These are phyloP conservation scores for Talaromyces islandicus DNA, from an alignment of 2,329 filamentous ascomycete genomes.

Conservation along the genomic window DNA sequence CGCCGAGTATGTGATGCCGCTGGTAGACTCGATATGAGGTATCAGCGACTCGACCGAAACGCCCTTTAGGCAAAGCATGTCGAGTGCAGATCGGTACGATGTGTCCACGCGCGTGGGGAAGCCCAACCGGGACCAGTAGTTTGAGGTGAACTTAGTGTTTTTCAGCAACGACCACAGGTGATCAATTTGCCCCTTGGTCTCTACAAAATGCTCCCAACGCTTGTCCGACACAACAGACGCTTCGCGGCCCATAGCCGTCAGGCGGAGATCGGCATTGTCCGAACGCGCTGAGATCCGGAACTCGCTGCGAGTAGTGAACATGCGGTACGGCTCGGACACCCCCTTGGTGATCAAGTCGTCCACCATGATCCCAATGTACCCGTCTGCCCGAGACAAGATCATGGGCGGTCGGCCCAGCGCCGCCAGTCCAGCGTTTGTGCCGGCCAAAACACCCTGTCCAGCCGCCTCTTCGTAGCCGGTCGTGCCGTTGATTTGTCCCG, in stretches of 20 bases:
- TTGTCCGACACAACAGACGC: conserved; percentile 73
- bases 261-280: conserved; percentile 85
- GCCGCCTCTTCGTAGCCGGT: conserved; percentile 98
- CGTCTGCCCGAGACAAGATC: conserved; percentile 72
- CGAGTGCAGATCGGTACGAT: conserved; percentile 64
- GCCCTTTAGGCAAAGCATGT: conserved; percentile 66
- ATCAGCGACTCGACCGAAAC: conserved; percentile 55
- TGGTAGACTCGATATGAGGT: conserved; percentile 39
- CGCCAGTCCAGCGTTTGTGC: conserved; percentile 86
- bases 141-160: conserved; percentile 52
- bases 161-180: conserved; percentile 59
- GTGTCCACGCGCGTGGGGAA: conserved; percentile 64
- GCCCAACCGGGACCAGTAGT: conserved; percentile 63
- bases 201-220: conserved; percentile 67
- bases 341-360: conserved; percentile 96
- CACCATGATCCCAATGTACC: conserved; percentile 98
- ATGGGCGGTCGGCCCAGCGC: conserved; percentile 61
- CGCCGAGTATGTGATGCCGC: conserved; percentile 39
- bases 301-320: conserved; percentile 96
- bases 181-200: conserved; percentile 61
- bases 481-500: conserved; percentile 96
- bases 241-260: conserved; percentile 70
- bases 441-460: conserved; percentile 85
- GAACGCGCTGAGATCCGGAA: conserved; percentile 88
- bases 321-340: conserved; percentile 92